phyloP scores from a whole-genome alignment of 2,329 filamentous ascomycete species.

The Emergomyces pasteurianus region DNA sequence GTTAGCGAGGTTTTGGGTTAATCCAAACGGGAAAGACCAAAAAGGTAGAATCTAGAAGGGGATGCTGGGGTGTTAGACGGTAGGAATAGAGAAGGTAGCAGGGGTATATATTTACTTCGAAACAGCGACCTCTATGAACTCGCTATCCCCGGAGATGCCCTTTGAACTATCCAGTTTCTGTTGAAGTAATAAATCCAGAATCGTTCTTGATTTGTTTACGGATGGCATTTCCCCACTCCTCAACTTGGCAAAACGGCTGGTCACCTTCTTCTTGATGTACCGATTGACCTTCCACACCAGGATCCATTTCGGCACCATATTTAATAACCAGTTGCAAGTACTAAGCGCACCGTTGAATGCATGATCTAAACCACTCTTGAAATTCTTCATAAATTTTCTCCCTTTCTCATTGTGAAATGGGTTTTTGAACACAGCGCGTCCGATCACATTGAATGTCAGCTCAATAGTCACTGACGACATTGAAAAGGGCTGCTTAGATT shows the following conservation, averaged over 20 bases:
- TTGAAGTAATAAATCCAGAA: constrained; percentile 2
- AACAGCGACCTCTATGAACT: background rate
- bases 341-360: constrained; percentile 11
- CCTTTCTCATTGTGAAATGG: constrained; percentile 24
- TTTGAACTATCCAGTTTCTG: background rate
- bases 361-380: constrained; percentile 9
- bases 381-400: constrained; percentile 4
- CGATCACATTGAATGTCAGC: constrained; percentile 15
- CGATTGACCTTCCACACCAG: constrained; percentile 9
- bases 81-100: too few relatives aligned
- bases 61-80: too few relatives aligned
- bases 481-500: constrained; percentile 4
- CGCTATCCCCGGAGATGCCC: background rate
- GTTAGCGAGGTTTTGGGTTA: background rate
- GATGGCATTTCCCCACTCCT: background rate
- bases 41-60: too few relatives aligned
- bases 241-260: background rate
- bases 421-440: constrained; percentile 16
- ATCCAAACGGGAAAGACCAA: too few relatives aligned
- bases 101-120: background rate
- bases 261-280: background rate
- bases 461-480: constrained; percentile 6
- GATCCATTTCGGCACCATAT: constrained; percentile 7
- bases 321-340: constrained; percentile 13
- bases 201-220: background rate